Evolutionary conservation across 2,329 filamentous ascomycete genomes (phyloP).

Genomic region (Aurifilum marmelostoma): DNA sequence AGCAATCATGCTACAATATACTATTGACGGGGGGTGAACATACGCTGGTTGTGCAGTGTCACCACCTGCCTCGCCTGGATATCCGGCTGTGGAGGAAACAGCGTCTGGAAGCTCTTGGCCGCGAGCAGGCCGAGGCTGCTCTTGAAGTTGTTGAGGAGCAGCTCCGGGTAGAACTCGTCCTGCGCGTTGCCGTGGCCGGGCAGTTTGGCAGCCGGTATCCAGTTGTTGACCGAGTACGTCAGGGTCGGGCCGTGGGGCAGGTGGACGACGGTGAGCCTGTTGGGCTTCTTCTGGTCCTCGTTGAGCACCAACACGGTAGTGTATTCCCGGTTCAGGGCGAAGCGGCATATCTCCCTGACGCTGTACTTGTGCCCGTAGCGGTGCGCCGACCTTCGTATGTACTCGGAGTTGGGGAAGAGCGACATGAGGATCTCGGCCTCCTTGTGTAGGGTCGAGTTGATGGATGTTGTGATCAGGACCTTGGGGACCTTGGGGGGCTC

Average conservation of each 20-base stretch:
- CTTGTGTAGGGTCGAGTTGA: slow-evolving; percentile 86
- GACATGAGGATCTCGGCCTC: slow-evolving; percentile 78
- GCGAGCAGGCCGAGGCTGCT: slow-evolving; percentile 89
- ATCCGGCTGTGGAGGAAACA: slow-evolving; percentile 83
- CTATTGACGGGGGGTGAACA: slow-evolving; percentile 56
- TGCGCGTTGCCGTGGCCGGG: slow-evolving; percentile 89
- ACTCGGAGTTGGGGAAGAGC: slow-evolving; percentile 84
- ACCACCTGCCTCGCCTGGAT: slow-evolving; percentile 86
- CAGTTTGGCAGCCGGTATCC: slow-evolving; percentile 84
- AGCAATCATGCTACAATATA: neutral
- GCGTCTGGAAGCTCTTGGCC: slow-evolving; percentile 77
- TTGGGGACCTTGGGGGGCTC: slow-evolving; percentile 69
- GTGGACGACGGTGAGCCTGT: slow-evolving; percentile 51
- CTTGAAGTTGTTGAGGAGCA: slow-evolving; percentile 92
- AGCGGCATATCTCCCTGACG: slow-evolving; percentile 85
- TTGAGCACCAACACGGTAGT: slow-evolving; percentile 84
- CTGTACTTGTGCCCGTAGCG: slow-evolving; percentile 89
- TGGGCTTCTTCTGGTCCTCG: slow-evolving; percentile 85
- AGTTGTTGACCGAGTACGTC: slow-evolving; percentile 89
- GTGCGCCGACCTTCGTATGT: slow-evolving; percentile 84
- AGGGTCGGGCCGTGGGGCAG: slow-evolving; percentile 81
- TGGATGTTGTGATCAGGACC: slow-evolving; percentile 86
- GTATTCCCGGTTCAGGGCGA: slow-evolving; percentile 80
- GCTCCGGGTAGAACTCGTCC: slow-evolving; percentile 79
- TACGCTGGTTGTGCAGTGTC: slow-evolving; percentile 91